A percentile compares a stretch with the other conserved stretches of the same genome.
phyloP scores from a whole-genome alignment of 1,139 yeast species.

The Protomyces lactucae-debilis region DNA sequence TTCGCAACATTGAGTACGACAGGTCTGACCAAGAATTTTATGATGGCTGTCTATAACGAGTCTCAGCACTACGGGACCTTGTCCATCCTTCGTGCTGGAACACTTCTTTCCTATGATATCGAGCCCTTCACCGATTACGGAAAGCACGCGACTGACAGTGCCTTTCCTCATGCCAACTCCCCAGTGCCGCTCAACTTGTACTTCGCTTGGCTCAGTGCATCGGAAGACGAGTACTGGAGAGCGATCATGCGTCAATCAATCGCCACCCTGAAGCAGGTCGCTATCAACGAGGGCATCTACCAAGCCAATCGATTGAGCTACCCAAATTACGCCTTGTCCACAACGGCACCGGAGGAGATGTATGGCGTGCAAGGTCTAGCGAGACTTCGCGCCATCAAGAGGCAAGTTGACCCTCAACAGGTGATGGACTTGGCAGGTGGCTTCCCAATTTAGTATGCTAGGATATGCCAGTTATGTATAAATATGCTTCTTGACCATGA shows the following conservation, averaged over 20 bases:
- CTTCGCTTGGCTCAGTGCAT: conserved; percentile 3
- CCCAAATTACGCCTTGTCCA: conserved; percentile 9
- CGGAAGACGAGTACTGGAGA: conserved; percentile 7
- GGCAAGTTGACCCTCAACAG: conserved; percentile 1
- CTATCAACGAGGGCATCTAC: conserved; percentile 2
- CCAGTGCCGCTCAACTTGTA: conserved; percentile 10
- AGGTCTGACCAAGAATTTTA: not conserved
- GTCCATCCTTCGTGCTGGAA: not conserved
- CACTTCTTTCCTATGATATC: conserved; percentile 3
- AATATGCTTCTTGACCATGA: not conserved
- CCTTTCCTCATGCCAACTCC: conserved; percentile 12
- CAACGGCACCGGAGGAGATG: conserved; percentile 3
- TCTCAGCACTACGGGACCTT: not conserved
- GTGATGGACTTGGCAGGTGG: conserved; percentile 16
- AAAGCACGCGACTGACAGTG: not conserved
- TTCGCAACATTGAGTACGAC: conserved; percentile 9
- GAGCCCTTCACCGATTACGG: conserved; percentile 12
- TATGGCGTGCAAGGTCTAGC: conserved; percentile 1
- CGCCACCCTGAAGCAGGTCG: conserved; percentile 1
- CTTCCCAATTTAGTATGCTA: not conserved
- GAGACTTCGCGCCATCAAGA: conserved; percentile 1
- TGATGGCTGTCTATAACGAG: conserved; percentile 7
- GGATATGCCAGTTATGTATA: not conserved
- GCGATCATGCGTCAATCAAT: conserved; percentile 1
- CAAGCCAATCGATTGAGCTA: not conserved